Conservation (phyloP, 495 filamentous ascomycete species). For the Parathielavia hyrcaniae region DNA sequence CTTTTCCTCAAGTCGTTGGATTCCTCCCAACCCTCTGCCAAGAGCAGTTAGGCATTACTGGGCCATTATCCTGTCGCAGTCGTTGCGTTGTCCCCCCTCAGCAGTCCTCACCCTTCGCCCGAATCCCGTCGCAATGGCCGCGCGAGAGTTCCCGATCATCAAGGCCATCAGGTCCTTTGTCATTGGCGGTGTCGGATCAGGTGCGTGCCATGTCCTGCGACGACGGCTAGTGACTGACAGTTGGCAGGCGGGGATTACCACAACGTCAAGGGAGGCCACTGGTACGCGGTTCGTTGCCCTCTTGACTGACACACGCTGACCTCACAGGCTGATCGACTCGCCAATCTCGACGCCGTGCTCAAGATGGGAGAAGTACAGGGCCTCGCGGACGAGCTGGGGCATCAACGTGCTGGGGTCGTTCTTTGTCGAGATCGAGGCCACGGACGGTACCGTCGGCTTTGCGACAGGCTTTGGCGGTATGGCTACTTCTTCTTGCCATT, state of each 20-base stretch:
- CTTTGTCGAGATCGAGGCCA: slow-evolving; percentile 84
- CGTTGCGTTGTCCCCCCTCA: not conserved
- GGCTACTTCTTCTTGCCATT: slow-evolving; percentile 9
- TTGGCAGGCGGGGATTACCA: slow-evolving; percentile 73
- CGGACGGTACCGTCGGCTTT: slow-evolving; percentile 83
- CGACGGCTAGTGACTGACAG: not conserved
- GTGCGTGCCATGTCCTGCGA: slow-evolving; percentile 23
- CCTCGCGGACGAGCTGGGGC: slow-evolving; percentile 84
- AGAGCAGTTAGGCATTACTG: not conserved
- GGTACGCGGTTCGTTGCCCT: slow-evolving; percentile 40
- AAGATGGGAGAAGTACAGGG: slow-evolving; percentile 76
- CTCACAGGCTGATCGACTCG: slow-evolving; percentile 68
- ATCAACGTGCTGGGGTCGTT: slow-evolving; percentile 94
- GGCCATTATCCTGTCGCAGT: not conserved
- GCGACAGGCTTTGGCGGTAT: slow-evolving; percentile 84
- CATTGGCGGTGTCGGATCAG: slow-evolving; percentile 78
- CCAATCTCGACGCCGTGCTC: slow-evolving; percentile 91
- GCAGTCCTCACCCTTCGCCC: not conserved
- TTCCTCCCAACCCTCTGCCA: not conserved
- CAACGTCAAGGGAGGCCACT: slow-evolving; percentile 89
- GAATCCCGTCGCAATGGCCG: slow-evolving; percentile 32
- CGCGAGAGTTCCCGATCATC: slow-evolving; percentile 60
- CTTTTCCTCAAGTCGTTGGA: not conserved
- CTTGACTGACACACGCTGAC: not conserved
- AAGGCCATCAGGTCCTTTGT: slow-evolving; percentile 75